Evolutionary conservation across 2,329 filamentous ascomycete genomes (phyloP).

Genomic region (Ceratocystis diversiconidia): DNA sequence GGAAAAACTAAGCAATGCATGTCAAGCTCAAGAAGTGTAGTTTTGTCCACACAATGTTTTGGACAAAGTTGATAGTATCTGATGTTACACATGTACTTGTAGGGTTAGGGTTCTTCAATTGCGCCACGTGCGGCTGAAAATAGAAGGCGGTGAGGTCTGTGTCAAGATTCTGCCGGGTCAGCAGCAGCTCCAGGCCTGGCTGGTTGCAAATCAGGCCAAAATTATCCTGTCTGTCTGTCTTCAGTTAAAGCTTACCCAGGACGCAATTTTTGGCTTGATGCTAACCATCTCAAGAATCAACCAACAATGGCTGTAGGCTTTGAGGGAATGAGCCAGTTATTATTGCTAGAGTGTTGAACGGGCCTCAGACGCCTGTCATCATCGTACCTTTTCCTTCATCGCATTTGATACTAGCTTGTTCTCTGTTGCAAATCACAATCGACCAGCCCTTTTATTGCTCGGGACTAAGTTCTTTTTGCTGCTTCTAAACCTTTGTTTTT

Average conservation of each 20-base stretch:
- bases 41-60: neutral
- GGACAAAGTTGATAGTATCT: neutral
- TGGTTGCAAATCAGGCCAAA: neutral
- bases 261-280: neutral
- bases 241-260: neutral
- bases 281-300: neutral
- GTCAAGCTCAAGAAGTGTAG: too few species aligned
- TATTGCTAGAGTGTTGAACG: slow-evolving; percentile 1
- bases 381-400: neutral
- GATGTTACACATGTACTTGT: neutral
- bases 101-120: neutral
- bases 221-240: neutral
- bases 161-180: neutral
- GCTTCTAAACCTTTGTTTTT: neutral
- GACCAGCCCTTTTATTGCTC: neutral
- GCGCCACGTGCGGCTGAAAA: neutral
- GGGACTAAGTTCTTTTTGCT: slow-evolving; percentile 32
- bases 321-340: neutral
- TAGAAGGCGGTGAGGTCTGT: neutral
- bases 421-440: neutral
- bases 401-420: neutral
- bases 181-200: neutral
- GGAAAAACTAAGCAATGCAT: neutral
- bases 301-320: neutral
- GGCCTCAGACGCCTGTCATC: slow-evolving; percentile 2